phyloP scores from a whole-genome alignment of 805 yeast genomes.

The Candida nitratophila region DNA sequence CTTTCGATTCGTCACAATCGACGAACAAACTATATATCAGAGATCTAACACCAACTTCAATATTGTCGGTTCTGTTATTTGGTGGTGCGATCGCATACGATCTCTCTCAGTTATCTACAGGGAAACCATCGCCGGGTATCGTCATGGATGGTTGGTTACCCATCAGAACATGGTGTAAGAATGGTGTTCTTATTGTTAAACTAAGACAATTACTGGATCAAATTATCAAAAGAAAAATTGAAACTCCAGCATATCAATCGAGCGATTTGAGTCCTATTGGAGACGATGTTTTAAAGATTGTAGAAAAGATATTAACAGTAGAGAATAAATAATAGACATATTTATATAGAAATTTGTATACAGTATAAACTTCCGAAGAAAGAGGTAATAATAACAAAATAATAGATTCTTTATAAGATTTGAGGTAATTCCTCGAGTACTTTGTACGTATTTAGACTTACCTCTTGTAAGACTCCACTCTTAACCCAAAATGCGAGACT shows the following conservation, averaged over 20 bases:
- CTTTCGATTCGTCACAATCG: conserved; percentile 48
- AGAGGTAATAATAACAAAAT: no score
- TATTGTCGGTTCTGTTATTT: conserved; percentile 67
- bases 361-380: no score
- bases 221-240: conserved; percentile 56
- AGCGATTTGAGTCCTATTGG: conserved; percentile 15
- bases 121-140: conserved; percentile 70
- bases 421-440: conserved; percentile 35
- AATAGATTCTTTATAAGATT: no score
- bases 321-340: conserved; percentile 6
- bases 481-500: conserved; percentile 59
- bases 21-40: conserved; percentile 66
- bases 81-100: conserved; percentile 71
- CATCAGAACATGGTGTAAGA: conserved; percentile 87
- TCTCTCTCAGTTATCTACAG: conserved; percentile 29
- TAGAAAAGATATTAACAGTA: conserved; percentile 29
- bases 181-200: conserved; percentile 76
- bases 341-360: neutral
- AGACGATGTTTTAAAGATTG: conserved; percentile 31
- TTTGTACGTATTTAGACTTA: conserved; percentile 28
- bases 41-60: conserved; percentile 74
- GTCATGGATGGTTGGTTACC: conserved; percentile 88
- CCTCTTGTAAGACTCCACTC: conserved; percentile 42
- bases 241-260: conserved; percentile 32
- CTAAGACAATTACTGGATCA: conserved; percentile 60